Evolutionary conservation across 768 basidiomycete genomes (phyloP), one percentile per base, ranked within the genome.

Genomic region (Amanita molliuscula): DNA sequence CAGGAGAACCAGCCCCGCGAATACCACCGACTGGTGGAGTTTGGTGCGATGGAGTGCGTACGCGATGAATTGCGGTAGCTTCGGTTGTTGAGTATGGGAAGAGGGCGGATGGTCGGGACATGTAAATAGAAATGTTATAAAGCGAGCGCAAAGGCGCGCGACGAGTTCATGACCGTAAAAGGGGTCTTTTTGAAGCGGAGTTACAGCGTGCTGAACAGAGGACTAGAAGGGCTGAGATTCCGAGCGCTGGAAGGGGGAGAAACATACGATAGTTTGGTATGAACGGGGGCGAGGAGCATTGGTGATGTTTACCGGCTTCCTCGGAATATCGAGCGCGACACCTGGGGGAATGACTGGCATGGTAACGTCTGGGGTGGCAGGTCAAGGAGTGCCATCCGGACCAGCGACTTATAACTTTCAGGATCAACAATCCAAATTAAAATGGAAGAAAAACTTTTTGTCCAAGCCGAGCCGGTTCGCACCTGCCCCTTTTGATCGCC

Each of bases 41-140:
- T 87, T 82, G 0, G 87, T 88, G 26, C 91, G 82, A 58, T 93
- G 87, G 13, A 92, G 78, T 0, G 87, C 84, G 61, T 93, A 93
- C 0, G 88, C 88, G 59, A 91, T 87, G 63, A 92, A 92, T 55
- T 80, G 74, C 0, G 87, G 84, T 0, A 92, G 72, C 31, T 71
- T 69, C 0, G 82, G 81, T 42, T 81, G 76, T 6, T 80, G 71
- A 49, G 77, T 72, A 3, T 72, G 73, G 1, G 77, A 62, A 2
- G 71, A 59, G 9, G 87, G 80, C 3, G 89, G 85, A 25, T 81
- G 73, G 53, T 92, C 88, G 2, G 91, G 92, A 60, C 92, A 95
- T 0, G 82, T 80, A 60, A 93, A 94, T 0, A 93, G 74, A 47
- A 88, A 84, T 0, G 84, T 84, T 18, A 95, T 90, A 61, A 93